Percentiles rank a stretch among this genome's conserved stretches.
Conservation (phyloP, 116 monocot species). For the Dioscorea cayenensis region DNA sequence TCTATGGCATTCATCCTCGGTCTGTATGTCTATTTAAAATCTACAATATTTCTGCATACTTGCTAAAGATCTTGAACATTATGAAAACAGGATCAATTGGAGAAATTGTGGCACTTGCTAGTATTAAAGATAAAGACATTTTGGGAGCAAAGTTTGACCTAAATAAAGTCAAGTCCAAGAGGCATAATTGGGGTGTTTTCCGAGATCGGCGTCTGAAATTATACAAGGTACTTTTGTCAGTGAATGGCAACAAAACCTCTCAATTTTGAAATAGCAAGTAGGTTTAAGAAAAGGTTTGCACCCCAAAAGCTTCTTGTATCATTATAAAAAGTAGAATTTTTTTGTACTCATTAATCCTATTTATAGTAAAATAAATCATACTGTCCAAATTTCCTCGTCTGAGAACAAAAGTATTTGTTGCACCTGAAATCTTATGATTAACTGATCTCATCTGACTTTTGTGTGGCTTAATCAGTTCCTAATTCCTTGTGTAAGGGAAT, state of each 20-base stretch:
- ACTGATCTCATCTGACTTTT: not conserved
- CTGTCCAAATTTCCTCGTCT: not conserved
- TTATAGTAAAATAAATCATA: not conserved
- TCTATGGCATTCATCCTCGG: slow-evolving; percentile 91
- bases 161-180: slow-evolving; percentile 56
- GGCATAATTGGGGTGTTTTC: slow-evolving; percentile 83
- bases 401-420: not conserved
- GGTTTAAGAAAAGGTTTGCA: not conserved
- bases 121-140: slow-evolving; percentile 78
- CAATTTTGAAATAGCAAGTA: not conserved
- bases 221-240: slow-evolving; percentile 65
- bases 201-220: slow-evolving; percentile 79
- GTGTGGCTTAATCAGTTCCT: not conserved
- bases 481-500: not conserved
- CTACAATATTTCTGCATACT: not conserved
- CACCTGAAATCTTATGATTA: not conserved
- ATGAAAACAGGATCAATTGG: slow-evolving; percentile 61
- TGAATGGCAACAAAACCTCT: slow-evolving; percentile 38
- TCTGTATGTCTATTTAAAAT: not conserved
- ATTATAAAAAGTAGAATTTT: not conserved
- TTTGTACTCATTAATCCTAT: not conserved
- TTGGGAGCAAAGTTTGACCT: slow-evolving; percentile 73
- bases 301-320: not conserved
- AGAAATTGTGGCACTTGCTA: slow-evolving; percentile 67
- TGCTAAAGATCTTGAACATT: not conserved